These are phyloP conservation scores for Forsythia suspensa DNA, from an alignment of 257 asterid species.

Conservation along the genomic window DNA sequence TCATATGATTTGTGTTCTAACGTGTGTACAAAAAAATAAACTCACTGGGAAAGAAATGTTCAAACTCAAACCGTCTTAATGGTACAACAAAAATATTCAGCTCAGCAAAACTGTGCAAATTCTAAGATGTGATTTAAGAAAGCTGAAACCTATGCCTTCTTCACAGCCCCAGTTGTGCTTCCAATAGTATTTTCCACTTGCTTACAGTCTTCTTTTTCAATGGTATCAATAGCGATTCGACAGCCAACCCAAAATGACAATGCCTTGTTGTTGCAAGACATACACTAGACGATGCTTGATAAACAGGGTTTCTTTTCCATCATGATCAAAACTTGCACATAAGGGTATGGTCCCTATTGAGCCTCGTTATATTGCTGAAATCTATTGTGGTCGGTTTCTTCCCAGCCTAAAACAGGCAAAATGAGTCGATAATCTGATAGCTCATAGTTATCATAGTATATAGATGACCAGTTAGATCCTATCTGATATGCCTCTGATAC, in stretches of 20 bases:
- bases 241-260: conserved; percentile 75
- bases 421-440: conserved; percentile 66
- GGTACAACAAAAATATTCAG: conserved; percentile 21
- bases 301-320: conserved; percentile 51
- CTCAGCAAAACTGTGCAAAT: conserved; percentile 17
- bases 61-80: neutral
- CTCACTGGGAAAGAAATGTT: neutral
- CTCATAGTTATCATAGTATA: conserved; percentile 58
- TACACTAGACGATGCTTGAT: conserved; percentile 40
- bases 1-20: neutral
- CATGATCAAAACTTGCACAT: conserved; percentile 66
- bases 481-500: neutral
- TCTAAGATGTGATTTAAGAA: neutral
- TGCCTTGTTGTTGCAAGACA: conserved; percentile 40
- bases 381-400: conserved; percentile 57
- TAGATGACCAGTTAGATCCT: conserved; percentile 66
- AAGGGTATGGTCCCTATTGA: conserved; percentile 49
- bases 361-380: conserved; percentile 35
- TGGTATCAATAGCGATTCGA: conserved; percentile 70
- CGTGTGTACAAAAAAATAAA: neutral
- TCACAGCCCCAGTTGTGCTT: too few relatives aligned
- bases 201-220: conserved; percentile 44
- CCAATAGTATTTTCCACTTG: conserved; percentile 62
- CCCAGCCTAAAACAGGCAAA: conserved; percentile 57
- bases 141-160: conserved; percentile 26